Base-by-base conservation (phyloP, 345 rosid genomes). In the Eutrema yunnanense region DNA sequence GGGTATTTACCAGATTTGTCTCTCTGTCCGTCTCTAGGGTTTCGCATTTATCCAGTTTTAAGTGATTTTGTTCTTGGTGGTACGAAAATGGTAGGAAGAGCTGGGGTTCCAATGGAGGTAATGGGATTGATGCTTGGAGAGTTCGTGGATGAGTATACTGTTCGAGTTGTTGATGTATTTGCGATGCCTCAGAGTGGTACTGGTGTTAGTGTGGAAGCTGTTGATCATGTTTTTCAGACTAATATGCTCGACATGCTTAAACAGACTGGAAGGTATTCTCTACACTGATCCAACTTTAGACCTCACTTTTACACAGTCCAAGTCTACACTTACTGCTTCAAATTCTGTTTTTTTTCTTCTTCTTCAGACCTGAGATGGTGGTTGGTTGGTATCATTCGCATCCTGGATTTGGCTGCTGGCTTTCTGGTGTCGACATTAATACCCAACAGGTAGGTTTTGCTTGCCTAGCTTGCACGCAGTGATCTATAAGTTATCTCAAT, bases 101-200 rank as follows among this genome's bases (percentile, higher is more conserved):
- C 96, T 81, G 96, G 97, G 67, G 97, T 92, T 14, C 97, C 97
- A 50, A 92, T 92, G 97, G 96, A 92, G 64, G 97, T 92, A 4
- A 92, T 92, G 97, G 96, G 97, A 37, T 63, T 92, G 90, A 92
- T 92, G 97, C 83, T 89, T 40, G 97, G 97, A 54, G 97, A 92
- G 78, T 92, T 92, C 66, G 97, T 92, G 72, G 97, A 89, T 8
- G 96, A 92, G 79, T 89, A 92, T 78, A 92, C 97, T 0, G 96
- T 89, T 27, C 92, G 92, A 10, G 97, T 92, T n/a, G 96, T 92
- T 4, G 96, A 92, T 82, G 97, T 92, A 6, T 92, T 89, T 71
- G 97, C 97, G 0, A 89, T 92, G 97, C 97, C 97, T 1, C 97
- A 92, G 72, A 92, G 97, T 40, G 97, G 96, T 61, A 89, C 96